Conservation (phyloP, 2,329 filamentous ascomycete species). For the Cladobotryum mycophilum region DNA sequence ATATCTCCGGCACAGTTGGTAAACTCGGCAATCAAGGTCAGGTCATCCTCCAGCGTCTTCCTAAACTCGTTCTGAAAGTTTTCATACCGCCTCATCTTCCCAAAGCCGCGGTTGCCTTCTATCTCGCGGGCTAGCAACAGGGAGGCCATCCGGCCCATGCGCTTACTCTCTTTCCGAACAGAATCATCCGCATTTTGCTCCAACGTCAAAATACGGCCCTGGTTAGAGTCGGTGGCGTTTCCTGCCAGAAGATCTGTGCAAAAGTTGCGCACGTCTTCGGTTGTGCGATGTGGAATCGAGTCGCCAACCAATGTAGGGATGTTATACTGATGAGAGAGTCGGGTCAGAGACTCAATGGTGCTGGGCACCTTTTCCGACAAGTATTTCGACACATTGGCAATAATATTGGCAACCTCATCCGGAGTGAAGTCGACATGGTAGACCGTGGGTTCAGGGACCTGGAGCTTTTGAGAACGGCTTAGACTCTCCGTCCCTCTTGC, state of each 20-base stretch:
- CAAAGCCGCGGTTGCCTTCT: conserved; percentile 38
- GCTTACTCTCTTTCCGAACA: conserved; percentile 9
- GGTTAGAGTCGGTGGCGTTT: conserved; percentile 7
- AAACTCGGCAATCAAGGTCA: conserved; percentile 48
- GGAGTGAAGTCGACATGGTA: conserved; percentile 43
- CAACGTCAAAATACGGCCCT: conserved; percentile 22
- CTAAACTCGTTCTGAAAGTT: conserved; percentile 42
- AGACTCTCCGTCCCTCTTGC: conserved; percentile 16
- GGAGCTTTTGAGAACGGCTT: conserved; percentile 3
- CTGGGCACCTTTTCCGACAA: conserved; percentile 12
- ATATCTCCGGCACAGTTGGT: conserved; percentile 58
- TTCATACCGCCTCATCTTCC: conserved; percentile 33
- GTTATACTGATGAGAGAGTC: conserved; percentile 16
- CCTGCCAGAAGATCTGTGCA: conserved; percentile 25
- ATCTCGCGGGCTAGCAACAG: conserved; percentile 46
- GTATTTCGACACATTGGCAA: conserved; percentile 15
- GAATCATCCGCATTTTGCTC: conserved; percentile 8
- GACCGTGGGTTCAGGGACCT: conserved; percentile 11
- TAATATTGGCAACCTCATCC: conserved; percentile 29
- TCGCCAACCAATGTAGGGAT: conserved; percentile 19
- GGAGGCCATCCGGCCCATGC: conserved; percentile 27
- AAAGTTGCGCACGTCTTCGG: conserved; percentile 25
- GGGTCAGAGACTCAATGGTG: conserved; percentile 16
- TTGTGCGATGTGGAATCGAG: conserved; percentile 18
- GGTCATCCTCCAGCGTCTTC: conserved; percentile 43